Conservation (phyloP, 2,329 filamentous ascomycete species). For the Tolypocladium ophioglossoides region DNA sequence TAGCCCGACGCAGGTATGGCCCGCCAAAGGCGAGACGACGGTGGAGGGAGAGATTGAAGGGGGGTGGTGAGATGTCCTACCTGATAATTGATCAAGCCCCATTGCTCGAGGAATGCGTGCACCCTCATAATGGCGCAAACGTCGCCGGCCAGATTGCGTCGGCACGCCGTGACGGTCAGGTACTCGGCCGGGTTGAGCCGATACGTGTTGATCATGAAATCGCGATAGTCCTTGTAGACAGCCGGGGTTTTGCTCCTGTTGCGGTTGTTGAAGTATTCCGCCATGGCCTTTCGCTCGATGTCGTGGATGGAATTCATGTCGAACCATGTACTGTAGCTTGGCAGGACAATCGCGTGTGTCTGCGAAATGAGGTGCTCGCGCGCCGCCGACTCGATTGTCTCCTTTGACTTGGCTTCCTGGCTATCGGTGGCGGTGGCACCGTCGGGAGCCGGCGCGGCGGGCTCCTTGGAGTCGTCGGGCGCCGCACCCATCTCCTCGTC, state of each 20-base stretch:
- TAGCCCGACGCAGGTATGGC: background rate
- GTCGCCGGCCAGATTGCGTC: conserved; percentile 89
- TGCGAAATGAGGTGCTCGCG: conserved; percentile 88
- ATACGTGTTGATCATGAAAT: conserved; percentile 99
- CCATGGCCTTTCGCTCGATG: conserved; percentile 87
- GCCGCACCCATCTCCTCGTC: conserved; percentile 76
- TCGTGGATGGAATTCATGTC: conserved; percentile 90
- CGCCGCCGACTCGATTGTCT: conserved; percentile 72
- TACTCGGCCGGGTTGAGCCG: conserved; percentile 93
- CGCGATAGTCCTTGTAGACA: conserved; percentile 97
- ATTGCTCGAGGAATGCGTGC: conserved; percentile 94
- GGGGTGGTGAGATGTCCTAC: conserved; percentile 33
- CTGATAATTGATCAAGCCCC: conserved; percentile 98
- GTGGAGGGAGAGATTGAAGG: background rate
- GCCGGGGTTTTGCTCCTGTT: conserved; percentile 97
- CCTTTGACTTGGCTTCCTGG: conserved; percentile 62
- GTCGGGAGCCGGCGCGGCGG: conserved; percentile 29
- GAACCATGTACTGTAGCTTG: conserved; percentile 98
- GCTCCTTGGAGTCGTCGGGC: conserved; percentile 40
- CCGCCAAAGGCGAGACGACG: background rate
- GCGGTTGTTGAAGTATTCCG: conserved; percentile 96
- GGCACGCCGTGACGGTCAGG: conserved; percentile 89
- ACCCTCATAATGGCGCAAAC: conserved; percentile 99
- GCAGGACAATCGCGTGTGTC: conserved; percentile 90
- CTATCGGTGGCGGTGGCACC: conserved; percentile 36